Evolutionary conservation across 2,329 filamentous ascomycete genomes (phyloP), one percentile per base, ranked within the genome.

Genomic region (Pyrenophora graminea): DNA sequence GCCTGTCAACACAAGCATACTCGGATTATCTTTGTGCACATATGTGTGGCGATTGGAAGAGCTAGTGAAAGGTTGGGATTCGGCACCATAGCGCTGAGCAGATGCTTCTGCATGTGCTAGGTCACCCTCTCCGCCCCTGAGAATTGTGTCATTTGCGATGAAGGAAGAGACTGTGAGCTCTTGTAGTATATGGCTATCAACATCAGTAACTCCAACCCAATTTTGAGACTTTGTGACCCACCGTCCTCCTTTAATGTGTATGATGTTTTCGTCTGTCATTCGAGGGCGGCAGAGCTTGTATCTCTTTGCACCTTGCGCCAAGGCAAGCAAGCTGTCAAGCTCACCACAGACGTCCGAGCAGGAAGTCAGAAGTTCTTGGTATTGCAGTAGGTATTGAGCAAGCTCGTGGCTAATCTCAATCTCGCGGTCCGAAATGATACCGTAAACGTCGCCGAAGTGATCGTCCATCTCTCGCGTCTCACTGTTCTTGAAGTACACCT

Each of bases 321-420:
- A 78, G 1, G 94, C 91, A 33, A 96, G 77, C 9, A 96, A 75
- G 59, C 89, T 89, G 2, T 99, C 93, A 39, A 99, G 82, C 59
- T 97, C 90, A 10, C 91, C 93, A 67, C 90, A 90, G 1, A 90
- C 75, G 61, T 93, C 86, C 0, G 91, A 96, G n/a, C 87, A 85
- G 1, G 76, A 70, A 3, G 84, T 75, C 8, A 99, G 80, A 5
- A 84, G 69, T 1, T 82, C 77, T 66, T 93, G 86, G 56, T 89
- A 83, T 55, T 85, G 77, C 0, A 97, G 76, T 13, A 97, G 78
- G 32, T 79, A 80, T 39, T 88, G 83, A 1, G 89, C 85, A 25
- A 99, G 82, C 3, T 82, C 78, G 63, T 97, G 88, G 0, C 94
- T 82, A 37, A 97, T 89, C 61, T 96, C 90, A 38, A 97, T 92